A percentile compares a stretch with the other conserved stretches of the same genome.
These are phyloP conservation scores for Termitomyces sp. DNA, from an alignment of 768 basidiomycete species.

Conservation along the genomic window DNA sequence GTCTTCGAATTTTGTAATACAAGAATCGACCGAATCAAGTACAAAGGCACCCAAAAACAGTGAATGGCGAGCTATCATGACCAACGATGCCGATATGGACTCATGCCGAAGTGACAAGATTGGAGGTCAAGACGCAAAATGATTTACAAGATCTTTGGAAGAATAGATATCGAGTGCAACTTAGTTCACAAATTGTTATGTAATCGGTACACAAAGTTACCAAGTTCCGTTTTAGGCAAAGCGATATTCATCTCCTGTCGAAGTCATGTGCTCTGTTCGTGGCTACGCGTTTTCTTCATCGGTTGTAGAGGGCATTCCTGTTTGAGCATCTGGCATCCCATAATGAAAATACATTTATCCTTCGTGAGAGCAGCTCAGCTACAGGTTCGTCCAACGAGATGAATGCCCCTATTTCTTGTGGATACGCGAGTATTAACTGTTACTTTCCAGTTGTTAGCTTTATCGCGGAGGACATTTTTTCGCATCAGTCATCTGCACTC, in stretches of 20 bases:
- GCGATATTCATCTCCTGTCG: no score
- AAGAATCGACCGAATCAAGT: slow-evolving; percentile 1
- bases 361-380: background rate
- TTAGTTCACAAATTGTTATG: background rate
- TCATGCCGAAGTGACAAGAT: background rate
- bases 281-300: no score
- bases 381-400: background rate
- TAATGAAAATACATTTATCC: background rate
- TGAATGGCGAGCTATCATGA: no score
- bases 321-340: background rate
- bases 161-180: background rate
- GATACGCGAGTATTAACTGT: background rate
- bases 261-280: no score
- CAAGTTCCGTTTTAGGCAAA: no score
- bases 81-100: background rate
- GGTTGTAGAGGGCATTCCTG: background rate
- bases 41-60: background rate
- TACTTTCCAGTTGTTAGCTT: background rate
- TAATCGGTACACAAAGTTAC: background rate
- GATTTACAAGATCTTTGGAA: background rate
- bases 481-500: background rate
- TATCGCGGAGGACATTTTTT: background rate
- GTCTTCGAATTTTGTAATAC: slow-evolving; percentile 1
- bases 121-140: background rate
- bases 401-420: background rate